Base-by-base conservation (phyloP, 192 early-diverging fungal genomes). In the Coemansia sp. region DNA sequence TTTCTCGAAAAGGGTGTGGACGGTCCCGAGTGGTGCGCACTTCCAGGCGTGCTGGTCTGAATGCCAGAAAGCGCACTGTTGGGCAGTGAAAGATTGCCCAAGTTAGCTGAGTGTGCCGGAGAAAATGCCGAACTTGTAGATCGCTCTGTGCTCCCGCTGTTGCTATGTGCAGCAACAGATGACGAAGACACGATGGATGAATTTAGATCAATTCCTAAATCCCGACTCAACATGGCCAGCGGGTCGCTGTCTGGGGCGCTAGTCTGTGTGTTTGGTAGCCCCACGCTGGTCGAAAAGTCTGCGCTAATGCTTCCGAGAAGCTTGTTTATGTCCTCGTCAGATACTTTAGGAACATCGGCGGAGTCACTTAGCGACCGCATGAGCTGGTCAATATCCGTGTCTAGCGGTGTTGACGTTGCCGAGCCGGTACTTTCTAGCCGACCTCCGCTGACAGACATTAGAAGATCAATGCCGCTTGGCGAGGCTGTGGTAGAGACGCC, bases 291-390 rank as follows among this genome's bases (percentile, higher is more conserved):
- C 8, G 77, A 64, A 22, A 80, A 67, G n/a, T 67, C 54, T 1
- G 49, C 72, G 41, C 52, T 70, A 21, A 80, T 74, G 56, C 77
- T 80, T 9, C 72, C 77, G 23, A 80, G 59, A 14, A 80, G 62
- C 57, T 80, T 74, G 62, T 75, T 62, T 24, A 80, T 62, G 12
- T 80, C 77, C 14, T 71, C 77, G 38, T 70, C 68, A 3, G 78
- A 70, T 10, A 81, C 72, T n/a, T 72, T 70, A 9, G 78, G 50
- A 4, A 66, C 54, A 35, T 81, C 78, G 9, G 62, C 68, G 32
- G 68, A 54, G 43, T 63, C 66, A 17, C 72, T 62, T 22, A 81
- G 66, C 19, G 72, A 75, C 21, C 63, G 67, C 72, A 81, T 74
- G 17, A 81, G 65, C 66, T 75, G 65, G 41, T 81, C 78, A 45